Conservation (phyloP, 2,329 filamentous ascomycete genomes). For the Ceratocystis lukuohia region DNA sequence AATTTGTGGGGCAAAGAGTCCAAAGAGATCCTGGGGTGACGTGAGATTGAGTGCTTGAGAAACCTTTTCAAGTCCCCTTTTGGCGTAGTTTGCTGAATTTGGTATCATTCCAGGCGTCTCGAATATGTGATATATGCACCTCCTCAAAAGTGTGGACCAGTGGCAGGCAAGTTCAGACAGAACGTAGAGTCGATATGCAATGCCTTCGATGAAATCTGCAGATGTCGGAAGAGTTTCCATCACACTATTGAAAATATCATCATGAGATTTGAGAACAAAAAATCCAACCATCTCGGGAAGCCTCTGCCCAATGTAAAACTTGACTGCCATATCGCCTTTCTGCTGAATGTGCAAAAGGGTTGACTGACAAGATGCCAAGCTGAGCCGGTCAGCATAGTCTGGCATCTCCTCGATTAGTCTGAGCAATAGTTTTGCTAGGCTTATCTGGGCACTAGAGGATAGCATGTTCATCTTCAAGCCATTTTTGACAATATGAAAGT, state of each 20-base stretch:
- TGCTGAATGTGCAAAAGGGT: conserved; percentile 61
- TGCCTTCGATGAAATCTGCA: conserved; percentile 60
- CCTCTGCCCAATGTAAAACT: conserved; percentile 57
- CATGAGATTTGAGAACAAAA: conserved; percentile 72
- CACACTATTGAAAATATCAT: conserved; percentile 72
- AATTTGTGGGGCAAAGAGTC: conserved; percentile 74
- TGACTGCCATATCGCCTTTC: conserved; percentile 53
- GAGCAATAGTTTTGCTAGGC: conserved; percentile 55
- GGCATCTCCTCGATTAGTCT: conserved; percentile 53
- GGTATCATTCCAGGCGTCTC: conserved; percentile 68
- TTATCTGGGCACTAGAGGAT: conserved; percentile 54
- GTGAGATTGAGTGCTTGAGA: conserved; percentile 50
- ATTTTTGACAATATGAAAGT: conserved; percentile 59
- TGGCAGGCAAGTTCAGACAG: conserved; percentile 62
- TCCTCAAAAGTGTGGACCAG: conserved; percentile 76
- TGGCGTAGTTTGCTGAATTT: conserved; percentile 54
- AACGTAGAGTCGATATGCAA: conserved; percentile 67
- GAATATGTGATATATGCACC: conserved; percentile 87
- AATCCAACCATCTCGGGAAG: conserved; percentile 65
- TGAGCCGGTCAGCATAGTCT: conserved; percentile 48
- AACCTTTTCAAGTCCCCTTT: conserved; percentile 54
- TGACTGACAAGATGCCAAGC: conserved; percentile 49
- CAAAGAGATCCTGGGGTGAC: conserved; percentile 59
- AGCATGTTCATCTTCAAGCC: conserved; percentile 55
- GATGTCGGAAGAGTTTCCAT: conserved; percentile 65